phyloP scores from a whole-genome alignment of 306 rosid genomes.

The Lithocarpus polystachyus region DNA sequence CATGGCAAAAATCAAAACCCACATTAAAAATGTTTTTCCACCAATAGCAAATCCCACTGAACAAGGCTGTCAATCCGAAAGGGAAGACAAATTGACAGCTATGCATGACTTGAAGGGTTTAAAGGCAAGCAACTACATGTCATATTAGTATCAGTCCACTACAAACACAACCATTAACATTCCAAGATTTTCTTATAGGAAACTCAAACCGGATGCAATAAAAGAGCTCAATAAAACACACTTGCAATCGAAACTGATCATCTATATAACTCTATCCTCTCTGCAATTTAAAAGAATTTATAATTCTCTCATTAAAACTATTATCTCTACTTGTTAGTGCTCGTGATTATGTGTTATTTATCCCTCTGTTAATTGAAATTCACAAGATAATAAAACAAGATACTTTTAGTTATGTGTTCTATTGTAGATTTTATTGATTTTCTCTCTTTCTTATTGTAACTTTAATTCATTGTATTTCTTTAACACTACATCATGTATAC shows the following conservation, averaged over 20 bases:
- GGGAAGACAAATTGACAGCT: constrained; percentile 5
- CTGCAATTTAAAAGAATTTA: neutral
- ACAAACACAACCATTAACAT: neutral
- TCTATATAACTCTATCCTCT: neutral
- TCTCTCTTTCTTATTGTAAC: too few relatives aligned
- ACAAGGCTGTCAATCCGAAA: neutral
- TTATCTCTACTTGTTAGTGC: neutral
- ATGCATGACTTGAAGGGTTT: neutral
- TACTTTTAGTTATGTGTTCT: too few relatives aligned
- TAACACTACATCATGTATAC: too few relatives aligned
- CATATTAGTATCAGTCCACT: neutral
- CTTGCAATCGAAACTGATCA: too few relatives aligned
- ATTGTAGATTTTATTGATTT: too few relatives aligned
- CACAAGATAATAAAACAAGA: neutral
- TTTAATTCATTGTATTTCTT: too few relatives aligned
- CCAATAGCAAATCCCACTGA: too few relatives aligned
- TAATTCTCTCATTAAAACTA: neutral
- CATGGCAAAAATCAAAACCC: too few relatives aligned
- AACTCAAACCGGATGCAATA: too few relatives aligned
- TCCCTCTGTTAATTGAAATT: neutral
- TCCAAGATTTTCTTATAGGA: too few relatives aligned
- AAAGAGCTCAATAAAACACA: too few relatives aligned
- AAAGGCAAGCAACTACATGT: neutral
- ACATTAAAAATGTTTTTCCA: too few relatives aligned
- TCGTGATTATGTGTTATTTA: neutral